Base-by-base conservation (phyloP, 2,329 filamentous ascomycete species). In the Colletotrichum sidae region DNA sequence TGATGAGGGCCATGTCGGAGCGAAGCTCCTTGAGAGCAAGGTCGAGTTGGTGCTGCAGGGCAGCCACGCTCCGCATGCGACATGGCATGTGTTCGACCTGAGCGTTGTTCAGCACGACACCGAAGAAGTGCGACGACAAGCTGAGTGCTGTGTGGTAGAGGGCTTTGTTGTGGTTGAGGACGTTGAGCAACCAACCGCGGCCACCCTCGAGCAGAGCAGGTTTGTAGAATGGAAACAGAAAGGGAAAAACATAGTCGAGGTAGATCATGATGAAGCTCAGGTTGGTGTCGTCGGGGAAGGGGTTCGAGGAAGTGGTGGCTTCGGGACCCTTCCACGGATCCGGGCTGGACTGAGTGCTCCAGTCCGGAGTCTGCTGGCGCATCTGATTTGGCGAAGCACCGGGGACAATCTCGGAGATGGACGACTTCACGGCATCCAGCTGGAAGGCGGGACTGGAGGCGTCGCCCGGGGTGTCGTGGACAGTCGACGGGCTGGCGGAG, bases 161-260 rank as follows among this genome's bases (percentile, higher is more conserved):
- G 1, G 85, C 80, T 67, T 83, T 85, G 74, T 87, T 88, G 65
- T 80, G 83, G 60, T 85, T 80, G 9, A 90, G 77, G 46, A 87
- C 77, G 37, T 85, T 82, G 41, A 90, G 76, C 35, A 90, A 78
- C 88, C 88, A 90, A 34, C 84, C 82, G 53, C 85, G 82, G 12
- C 87, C 88, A n/a, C 86, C 84, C 60, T 85, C 78, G 4, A 86
- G 77, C 6, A 88, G 71, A 2, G 80, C 78, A 1, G 88, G 88
- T 3, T 81, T 81, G 73, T 90, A 90, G 72, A 89, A 86, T 2
- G 88, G 88, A 70, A 87, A 90, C 1, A 90, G 75, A 68, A 88
- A 86, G 2, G 88, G 87, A 67, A 90, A 84, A 17, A 89, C 80
- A 67, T 86, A 83, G 72, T 90, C 88, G 50, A 90, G 78, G 71